phyloP scores from a whole-genome alignment of 1,284 basidiomycete species.

The Rhizoctonia solani region DNA sequence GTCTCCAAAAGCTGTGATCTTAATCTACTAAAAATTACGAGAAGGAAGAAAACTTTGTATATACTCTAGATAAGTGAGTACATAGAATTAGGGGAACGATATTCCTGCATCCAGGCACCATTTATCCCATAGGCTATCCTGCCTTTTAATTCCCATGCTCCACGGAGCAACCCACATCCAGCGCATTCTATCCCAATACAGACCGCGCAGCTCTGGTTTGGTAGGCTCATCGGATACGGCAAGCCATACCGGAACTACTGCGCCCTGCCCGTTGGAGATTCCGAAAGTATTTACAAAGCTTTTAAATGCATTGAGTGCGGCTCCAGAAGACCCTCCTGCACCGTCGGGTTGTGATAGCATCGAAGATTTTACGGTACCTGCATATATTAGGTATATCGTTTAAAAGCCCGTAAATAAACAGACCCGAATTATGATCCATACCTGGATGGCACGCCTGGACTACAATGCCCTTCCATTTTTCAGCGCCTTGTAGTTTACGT shows the following conservation, averaged over 20 bases:
- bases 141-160: conserved; percentile 27
- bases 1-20: too few relatives aligned
- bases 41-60: too few relatives aligned
- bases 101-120: conserved; percentile 17
- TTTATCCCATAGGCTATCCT: conserved; percentile 34
- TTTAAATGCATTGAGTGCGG: conserved; percentile 23
- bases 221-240: conserved; percentile 25
- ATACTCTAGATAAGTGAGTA: too few relatives aligned
- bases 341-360: conserved; percentile 28
- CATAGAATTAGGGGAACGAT: not conserved
- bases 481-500: conserved; percentile 23
- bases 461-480: conserved; percentile 34
- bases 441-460: conserved; percentile 38
- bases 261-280: conserved; percentile 33
- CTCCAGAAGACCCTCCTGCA: not conserved
- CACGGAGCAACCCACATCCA: conserved; percentile 35
- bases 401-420: not conserved
- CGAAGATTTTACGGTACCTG: conserved; percentile 30
- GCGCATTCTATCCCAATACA: conserved; percentile 37
- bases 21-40: too few relatives aligned
- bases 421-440: too few relatives aligned
- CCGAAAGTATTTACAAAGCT: conserved; percentile 22
- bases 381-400: not conserved
- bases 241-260: conserved; percentile 35
- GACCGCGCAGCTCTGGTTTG: conserved; percentile 22